Evolutionary conservation across 768 basidiomycete species (phyloP).

Genomic region (Royoungia palumana): DNA sequence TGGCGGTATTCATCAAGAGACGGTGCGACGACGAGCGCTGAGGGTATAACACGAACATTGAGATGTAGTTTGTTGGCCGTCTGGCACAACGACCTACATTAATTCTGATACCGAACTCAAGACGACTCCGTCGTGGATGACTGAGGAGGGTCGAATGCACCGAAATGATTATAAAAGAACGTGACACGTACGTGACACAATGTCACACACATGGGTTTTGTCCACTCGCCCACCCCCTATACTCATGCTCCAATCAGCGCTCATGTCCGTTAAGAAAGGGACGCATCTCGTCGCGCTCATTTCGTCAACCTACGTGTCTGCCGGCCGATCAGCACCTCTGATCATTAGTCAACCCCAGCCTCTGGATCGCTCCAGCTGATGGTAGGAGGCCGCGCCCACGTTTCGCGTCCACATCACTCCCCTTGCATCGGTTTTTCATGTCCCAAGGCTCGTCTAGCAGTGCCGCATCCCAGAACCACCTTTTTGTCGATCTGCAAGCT

Average conservation of each 20-base stretch:
- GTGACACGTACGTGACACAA: background rate
- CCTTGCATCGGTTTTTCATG: background rate
- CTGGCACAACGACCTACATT: conserved; percentile 5
- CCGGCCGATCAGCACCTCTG: background rate
- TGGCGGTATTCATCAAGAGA: conserved; percentile 21
- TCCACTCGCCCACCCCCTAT: too few relatives aligned
- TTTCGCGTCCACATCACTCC: background rate
- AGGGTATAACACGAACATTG: background rate
- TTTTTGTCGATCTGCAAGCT: background rate
- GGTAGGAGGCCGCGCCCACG: background rate
- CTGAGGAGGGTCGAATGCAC: background rate
- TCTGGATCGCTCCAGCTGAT: background rate
- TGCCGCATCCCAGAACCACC: too few relatives aligned
- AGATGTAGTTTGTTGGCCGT: background rate
- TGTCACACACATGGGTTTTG: conserved; percentile 16
- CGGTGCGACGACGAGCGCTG: background rate
- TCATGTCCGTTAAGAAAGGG: too few relatives aligned
- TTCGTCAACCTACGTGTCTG: background rate
- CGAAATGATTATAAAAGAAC: conserved; percentile 7
- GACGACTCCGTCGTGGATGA: conserved; percentile 11
- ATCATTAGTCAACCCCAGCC: background rate
- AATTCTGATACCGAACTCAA: too few relatives aligned
- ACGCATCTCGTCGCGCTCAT: background rate
- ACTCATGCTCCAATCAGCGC: background rate
- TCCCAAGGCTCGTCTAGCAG: too few relatives aligned